Conservation (phyloP, 1,139 yeast species). For the Kurtzmaniella natalensis region DNA sequence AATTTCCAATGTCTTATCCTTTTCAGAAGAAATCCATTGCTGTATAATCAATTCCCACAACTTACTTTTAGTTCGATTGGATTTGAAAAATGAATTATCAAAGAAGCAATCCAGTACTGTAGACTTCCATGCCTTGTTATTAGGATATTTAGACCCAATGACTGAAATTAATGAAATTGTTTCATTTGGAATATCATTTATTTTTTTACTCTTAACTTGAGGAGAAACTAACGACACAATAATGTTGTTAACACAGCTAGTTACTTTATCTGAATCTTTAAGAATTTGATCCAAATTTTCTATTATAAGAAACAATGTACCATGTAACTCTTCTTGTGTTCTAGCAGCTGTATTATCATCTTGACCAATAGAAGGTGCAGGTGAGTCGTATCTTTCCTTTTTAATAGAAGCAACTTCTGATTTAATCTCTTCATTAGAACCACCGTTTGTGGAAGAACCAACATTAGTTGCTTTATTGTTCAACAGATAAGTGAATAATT, state of each 20-base stretch:
- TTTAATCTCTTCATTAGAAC: slow-evolving; percentile 7
- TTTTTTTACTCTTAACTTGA: slow-evolving; percentile 36
- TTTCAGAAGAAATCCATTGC: slow-evolving; percentile 56
- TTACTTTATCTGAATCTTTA: slow-evolving; percentile 51
- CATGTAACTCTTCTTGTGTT: slow-evolving; percentile 35
- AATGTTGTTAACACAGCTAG: slow-evolving; percentile 38
- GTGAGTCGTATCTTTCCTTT: slow-evolving; percentile 1
- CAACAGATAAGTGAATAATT: slow-evolving; percentile 39
- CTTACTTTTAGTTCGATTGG: slow-evolving; percentile 20
- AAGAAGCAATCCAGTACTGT: slow-evolving; percentile 49
- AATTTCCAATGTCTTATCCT: slow-evolving; percentile 56
- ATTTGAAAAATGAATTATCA: slow-evolving; percentile 44
- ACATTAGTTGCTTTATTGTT: slow-evolving; percentile 13
- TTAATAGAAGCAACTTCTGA: slow-evolving; percentile 4
- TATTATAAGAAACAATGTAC: slow-evolving; percentile 31
- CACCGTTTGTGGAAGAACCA: slow-evolving; percentile 1
- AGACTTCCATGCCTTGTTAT: slow-evolving; percentile 48
- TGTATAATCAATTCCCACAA: slow-evolving; percentile 50
- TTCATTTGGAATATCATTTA: slow-evolving; percentile 25
- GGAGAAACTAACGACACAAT: slow-evolving; percentile 43
- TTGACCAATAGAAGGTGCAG: neutral
- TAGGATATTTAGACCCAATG: slow-evolving; percentile 31
- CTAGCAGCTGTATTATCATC: slow-evolving; percentile 6
- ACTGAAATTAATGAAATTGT: slow-evolving; percentile 35
- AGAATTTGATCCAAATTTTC: slow-evolving; percentile 39